Base-by-base conservation (phyloP, 176 grass and related monocot genomes). In the Phragmites australis region DNA sequence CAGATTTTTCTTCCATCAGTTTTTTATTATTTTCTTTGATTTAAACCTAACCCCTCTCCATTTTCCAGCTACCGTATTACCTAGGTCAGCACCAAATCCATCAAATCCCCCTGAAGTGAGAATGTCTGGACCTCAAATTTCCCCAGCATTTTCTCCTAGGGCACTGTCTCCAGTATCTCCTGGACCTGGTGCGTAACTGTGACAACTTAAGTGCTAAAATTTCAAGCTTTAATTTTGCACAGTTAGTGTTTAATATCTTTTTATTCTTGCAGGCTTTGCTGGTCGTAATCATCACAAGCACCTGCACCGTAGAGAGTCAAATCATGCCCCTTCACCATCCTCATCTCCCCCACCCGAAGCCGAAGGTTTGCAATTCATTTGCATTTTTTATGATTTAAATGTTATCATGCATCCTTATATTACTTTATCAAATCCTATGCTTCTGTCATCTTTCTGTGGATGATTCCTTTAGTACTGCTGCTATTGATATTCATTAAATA, bases 111-210 rank as follows among this genome's bases (percentile, higher is more conserved):
- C 77, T 53, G 71, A 90, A 83, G 52, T 10, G 31, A 78, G 67
- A 57, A 44, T 10, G 6, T 72, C 43, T 58, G 82, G 73, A 74
- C 85, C 80, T 75, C 69, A 3, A 85, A 69, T 71, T 77, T 69
- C 87, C 61, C 94, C 89, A 2, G 79, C 77, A 23, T 87, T 76
- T 80, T 64, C 91, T 87, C 89, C 86, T 42, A 77, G 54, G 51
- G 42, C 75, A 74, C 25, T 68, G 51, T 25, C 91, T 65, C 76
- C 85, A 70, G 17, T 40, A 75, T 59, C 81, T 88, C 87, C 80
- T 82, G 94, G 94, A 87, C 87, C 80, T 82, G 94, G 94, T 97
- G 94, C 32, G 68, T 32, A 84, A 72, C 37, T 49, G 3, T 21
- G 65, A 9, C 55, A 81, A 16, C 19, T 40, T 81, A 32, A 15